Base-by-base conservation (phyloP, 169 alveolate genomes). In the Plasmodium gaboni region DNA sequence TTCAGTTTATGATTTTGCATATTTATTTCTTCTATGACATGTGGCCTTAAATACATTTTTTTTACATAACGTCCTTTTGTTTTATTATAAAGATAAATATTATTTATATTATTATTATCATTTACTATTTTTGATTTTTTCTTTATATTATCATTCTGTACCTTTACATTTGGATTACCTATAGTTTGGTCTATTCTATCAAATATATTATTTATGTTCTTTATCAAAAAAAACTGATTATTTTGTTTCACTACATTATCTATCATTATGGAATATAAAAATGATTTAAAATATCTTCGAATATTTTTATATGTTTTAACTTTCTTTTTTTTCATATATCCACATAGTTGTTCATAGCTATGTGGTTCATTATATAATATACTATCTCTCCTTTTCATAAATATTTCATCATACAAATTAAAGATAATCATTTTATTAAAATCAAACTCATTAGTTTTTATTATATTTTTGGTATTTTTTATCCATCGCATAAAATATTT, bases 201-300 rank as follows among this genome's bases (percentile, higher is more conserved):
- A 42, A 46, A 51, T 24, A 26, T 24, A n/a, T 51, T 42, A 26
- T 78, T 60, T 57, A 64, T 5, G 13, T 78, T 78, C 67, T 64
- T 78, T 28, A 78, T 65, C 42, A 78, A 65, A 78, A 78, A 64
- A 42, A 78, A 13, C 15, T 78, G 74, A 22, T 53, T 78, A 28
- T 50, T 78, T 26, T 63, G 50, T 44, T 78, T 78, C 15, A 78
- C 32, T 28, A 78, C 64, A 42, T 78, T 51, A 60, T 78, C 68
- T 59, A 78, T 57, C 50, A 78, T 50, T 26, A 78, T 10, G n/a
- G 89, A 78, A 24, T 78, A 24, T 22, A 12, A 17, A 46, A 70
- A 48, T 2, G 5, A n/a, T 70, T 70, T 63, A 51, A 32, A 70
- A 44, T 60, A 10, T 2, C 3, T 24, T 12, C 22, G 32, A 74